These are phyloP conservation scores for Berberis vulgaris DNA, from an alignment of 164 flowering plant species.

Conservation along the genomic window DNA sequence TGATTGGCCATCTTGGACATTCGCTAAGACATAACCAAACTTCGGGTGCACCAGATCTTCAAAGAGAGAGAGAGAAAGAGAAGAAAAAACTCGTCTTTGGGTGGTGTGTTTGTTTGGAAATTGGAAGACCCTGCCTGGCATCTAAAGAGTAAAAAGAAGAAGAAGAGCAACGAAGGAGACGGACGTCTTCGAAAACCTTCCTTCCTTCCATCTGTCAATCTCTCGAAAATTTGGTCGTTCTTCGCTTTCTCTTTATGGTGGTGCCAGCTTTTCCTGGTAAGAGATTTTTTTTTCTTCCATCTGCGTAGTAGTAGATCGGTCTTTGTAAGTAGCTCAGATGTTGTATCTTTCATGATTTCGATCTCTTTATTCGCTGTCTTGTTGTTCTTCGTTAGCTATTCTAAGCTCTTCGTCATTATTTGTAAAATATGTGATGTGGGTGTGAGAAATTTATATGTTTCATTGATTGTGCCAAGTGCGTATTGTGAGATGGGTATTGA, in stretches of 20 bases:
- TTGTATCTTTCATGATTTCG: background rate
- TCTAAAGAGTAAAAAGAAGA: background rate
- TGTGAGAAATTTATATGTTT: background rate
- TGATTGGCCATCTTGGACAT: too few species aligned
- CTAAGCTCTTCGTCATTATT: background rate
- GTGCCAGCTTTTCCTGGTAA: background rate
- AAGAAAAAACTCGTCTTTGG: background rate
- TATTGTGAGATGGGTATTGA: constrained; percentile 10
- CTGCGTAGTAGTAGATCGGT: background rate
- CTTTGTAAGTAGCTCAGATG: background rate
- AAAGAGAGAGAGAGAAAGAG: background rate
- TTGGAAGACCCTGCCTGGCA: background rate
- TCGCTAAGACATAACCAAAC: too few species aligned
- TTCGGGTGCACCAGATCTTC: too few species aligned
- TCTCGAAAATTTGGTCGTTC: too few species aligned
- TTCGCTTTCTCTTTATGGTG: constrained; percentile 1
- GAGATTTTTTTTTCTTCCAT: background rate
- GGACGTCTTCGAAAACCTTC: background rate
- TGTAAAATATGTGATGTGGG: background rate
- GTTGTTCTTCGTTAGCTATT: background rate
- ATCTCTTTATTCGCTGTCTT: background rate
- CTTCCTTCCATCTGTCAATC: background rate
- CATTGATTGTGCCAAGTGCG: background rate
- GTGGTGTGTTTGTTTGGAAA: too few species aligned
- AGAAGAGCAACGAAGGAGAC: background rate